Evolutionary conservation across 441 rosid genomes (phyloP).

Genomic region (Arabidopsis lyrata): DNA sequence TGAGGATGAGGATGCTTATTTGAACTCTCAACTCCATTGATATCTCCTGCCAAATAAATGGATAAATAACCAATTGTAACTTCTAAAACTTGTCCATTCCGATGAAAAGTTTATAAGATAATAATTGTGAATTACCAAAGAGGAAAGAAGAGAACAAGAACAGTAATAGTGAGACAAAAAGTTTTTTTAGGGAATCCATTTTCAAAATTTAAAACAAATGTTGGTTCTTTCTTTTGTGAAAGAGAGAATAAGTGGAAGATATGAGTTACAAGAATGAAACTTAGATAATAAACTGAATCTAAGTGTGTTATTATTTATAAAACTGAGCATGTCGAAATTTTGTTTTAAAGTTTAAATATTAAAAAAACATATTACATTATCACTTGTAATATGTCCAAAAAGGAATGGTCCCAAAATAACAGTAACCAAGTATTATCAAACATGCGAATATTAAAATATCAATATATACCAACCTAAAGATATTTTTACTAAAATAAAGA

Average conservation of each 20-base stretch:
- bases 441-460: too few species aligned
- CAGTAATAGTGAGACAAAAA: not conserved
- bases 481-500: too few species aligned
- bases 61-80: not conserved
- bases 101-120: not conserved
- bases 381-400: too few species aligned
- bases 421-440: too few species aligned
- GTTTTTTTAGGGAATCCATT: not conserved
- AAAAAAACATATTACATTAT: too few species aligned
- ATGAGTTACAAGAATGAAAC: too few species aligned
- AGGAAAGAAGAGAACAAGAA: not conserved
- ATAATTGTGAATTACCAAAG: slow-evolving; percentile 1
- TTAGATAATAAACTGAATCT: not conserved
- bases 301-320: not conserved
- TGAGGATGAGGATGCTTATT: not conserved
- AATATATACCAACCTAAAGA: too few species aligned
- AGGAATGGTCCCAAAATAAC: too few species aligned
- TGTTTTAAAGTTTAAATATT: too few species aligned
- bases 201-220: not conserved
- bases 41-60: not conserved
- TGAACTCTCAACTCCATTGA: not conserved
- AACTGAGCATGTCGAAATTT: not conserved
- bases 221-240: not conserved
- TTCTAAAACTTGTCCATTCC: not conserved
- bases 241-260: not conserved